A percentile compares a stretch with the other conserved stretches of the same genome.
Evolutionary conservation across 169 alveolate genomes (phyloP).

Genomic region (Toxoplasma gondii): DNA sequence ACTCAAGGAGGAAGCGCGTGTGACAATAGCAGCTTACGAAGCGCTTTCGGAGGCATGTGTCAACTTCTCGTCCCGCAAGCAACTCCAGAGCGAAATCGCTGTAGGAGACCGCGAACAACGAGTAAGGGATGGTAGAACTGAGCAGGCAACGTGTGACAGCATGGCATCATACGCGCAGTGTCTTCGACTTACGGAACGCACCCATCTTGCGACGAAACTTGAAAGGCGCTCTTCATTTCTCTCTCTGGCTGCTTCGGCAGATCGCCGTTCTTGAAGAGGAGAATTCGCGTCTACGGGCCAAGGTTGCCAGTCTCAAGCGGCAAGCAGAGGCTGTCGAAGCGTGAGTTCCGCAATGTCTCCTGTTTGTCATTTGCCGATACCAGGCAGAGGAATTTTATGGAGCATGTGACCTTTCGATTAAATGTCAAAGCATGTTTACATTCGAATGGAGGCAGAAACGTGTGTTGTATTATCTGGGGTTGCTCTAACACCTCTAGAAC

Average conservation of each 20-base stretch:
- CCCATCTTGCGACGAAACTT: too few species aligned
- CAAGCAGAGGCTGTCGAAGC: slow-evolving; percentile 25
- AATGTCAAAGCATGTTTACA: too few species aligned
- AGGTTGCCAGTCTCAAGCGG: slow-evolving; percentile 13
- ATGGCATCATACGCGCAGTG: too few species aligned
- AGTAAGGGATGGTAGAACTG: background rate
- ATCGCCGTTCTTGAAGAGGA: slow-evolving; percentile 12
- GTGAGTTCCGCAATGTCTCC: slow-evolving; percentile 1
- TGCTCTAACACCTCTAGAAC: too few species aligned
- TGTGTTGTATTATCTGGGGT: background rate
- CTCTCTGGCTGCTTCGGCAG: background rate
- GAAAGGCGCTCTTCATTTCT: background rate
- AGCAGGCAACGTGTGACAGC: background rate
- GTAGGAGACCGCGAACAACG: slow-evolving; percentile 21
- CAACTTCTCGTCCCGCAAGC: slow-evolving; percentile 59
- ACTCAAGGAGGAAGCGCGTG: slow-evolving; percentile 58
- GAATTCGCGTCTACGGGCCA: background rate
- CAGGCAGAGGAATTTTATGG: background rate
- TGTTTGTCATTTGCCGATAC: background rate
- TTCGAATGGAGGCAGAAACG: background rate
- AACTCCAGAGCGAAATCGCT: slow-evolving; percentile 53
- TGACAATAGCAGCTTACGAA: slow-evolving; percentile 61
- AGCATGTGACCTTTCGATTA: too few species aligned
- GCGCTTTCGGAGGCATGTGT: slow-evolving; percentile 51
- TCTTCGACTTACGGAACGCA: too few species aligned